Evolutionary conservation across 352 stramenopile genomes (phyloP).

Genomic region (Globisporangium sylvaticum): DNA sequence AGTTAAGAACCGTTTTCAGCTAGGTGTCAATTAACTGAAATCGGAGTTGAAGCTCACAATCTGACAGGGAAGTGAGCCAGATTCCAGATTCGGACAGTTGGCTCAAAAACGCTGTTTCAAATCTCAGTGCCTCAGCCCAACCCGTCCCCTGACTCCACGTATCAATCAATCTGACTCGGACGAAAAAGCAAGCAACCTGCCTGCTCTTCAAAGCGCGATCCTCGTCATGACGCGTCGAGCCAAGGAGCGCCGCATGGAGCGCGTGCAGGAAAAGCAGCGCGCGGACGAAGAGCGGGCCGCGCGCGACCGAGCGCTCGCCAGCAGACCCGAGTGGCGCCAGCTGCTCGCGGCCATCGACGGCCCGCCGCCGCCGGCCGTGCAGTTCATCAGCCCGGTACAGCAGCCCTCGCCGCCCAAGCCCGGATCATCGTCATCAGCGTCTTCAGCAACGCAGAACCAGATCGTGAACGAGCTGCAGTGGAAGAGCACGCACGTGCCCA

Average conservation of each 20-base stretch:
- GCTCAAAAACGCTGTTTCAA: neutral
- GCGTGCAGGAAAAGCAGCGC: conserved; percentile 53
- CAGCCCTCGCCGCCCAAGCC: conserved; percentile 12
- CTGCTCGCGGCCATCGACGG: conserved; percentile 62
- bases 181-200: neutral
- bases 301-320: conserved; percentile 38
- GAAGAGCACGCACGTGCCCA: conserved; percentile 72
- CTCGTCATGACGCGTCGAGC: conserved; percentile 63
- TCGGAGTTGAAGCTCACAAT: too few species aligned
- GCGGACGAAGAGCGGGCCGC: conserved; percentile 30
- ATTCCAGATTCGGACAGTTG: neutral
- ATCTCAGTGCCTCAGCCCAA: neutral
- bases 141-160: neutral
- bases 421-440: neutral
- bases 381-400: conserved; percentile 3
- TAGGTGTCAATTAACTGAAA: too few species aligned
- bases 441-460: conserved; percentile 6
- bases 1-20: too few species aligned
- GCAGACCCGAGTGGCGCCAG: conserved; percentile 47
- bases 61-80: neutral
- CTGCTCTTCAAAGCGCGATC: neutral
- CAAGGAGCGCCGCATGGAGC: conserved; percentile 67
- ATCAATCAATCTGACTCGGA: neutral
- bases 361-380: conserved; percentile 2
- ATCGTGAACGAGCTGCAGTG: conserved; percentile 66